Base-by-base conservation (phyloP, 2,329 filamentous ascomycete genomes). In the Ophiostoma australiae region DNA sequence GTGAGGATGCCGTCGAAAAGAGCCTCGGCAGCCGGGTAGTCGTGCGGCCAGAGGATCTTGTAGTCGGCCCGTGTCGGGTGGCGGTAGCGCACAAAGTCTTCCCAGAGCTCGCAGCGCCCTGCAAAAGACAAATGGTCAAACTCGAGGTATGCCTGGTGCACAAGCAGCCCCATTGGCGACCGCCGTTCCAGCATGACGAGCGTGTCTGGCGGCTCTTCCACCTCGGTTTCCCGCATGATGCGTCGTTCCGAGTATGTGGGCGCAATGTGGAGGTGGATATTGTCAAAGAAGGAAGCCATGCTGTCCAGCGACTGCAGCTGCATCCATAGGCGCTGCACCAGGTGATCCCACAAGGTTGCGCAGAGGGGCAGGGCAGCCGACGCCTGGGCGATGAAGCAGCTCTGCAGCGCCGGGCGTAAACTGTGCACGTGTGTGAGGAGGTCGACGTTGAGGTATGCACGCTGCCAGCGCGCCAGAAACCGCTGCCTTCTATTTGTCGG, bases 111-210 rank as follows among this genome's bases (percentile, higher is more conserved):
- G 63, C 91, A 84, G 0, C 88, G 86, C 78, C 97, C 91, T 71
- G 92, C 86, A 76, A 98, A 97, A 66, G 89, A 89, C 48, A 98
- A 81, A 65, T 91, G 84, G 0, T 89, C 88, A 77, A 94, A 97
- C 80, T 98, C 94, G 2, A 97, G 82, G 75, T 89, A 85, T 3
- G 91, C 86, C 76, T 90, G 86, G 69, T 94, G 87, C 20, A 97
- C 85, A 77, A 97, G 97, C 6, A 86, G 85, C 0, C 94, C 95
- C 48, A 97, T 83, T 0, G 94, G 93, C 0, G 93, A 96, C 69
- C 88, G 91, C 33, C 87, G 85, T 2, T 91, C 87, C 31, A 96
- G 82, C 31, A 86, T 84, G 74, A 93, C 87, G 67, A 82, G 82
- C 52, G 84, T 81, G 11, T 80, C 81, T 1, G 80, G 78, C 4